Evolutionary conservation across 495 filamentous ascomycete species (phyloP).

Genomic region (Talaromyces stipitatus): DNA sequence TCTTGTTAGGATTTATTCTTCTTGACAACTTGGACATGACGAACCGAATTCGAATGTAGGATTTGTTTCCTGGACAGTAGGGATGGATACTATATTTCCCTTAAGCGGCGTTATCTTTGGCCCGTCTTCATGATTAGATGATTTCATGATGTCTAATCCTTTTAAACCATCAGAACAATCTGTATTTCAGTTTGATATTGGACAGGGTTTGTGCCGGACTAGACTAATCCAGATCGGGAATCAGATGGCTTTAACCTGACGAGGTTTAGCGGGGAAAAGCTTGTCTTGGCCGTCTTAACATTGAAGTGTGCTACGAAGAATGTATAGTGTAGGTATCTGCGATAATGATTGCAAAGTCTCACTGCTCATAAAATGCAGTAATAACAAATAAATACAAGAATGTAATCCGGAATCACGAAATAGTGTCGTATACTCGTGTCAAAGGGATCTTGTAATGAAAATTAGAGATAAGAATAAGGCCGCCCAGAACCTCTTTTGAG

Average conservation of each 20-base stretch:
- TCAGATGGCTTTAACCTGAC: neutral
- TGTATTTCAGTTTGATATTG: neutral
- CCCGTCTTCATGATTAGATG: neutral
- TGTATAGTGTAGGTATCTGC: too few relatives aligned
- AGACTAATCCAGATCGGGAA: neutral
- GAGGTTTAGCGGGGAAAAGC: neutral
- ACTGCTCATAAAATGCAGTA: neutral
- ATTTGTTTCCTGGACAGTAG: constrained; percentile 34
- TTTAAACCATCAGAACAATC: neutral
- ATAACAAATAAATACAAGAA: constrained; percentile 2
- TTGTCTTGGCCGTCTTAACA: neutral
- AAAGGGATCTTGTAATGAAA: neutral
- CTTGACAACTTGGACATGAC: neutral
- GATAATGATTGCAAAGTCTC: neutral
- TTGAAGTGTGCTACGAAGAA: too few relatives aligned
- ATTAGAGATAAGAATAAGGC: neutral
- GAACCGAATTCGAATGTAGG: constrained; percentile 33
- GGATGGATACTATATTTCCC: constrained; percentile 28
- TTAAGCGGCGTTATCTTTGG: constrained; percentile 17
- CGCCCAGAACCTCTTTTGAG: neutral
- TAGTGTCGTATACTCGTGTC: neutral
- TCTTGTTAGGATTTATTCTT: neutral
- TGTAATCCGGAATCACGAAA: neutral
- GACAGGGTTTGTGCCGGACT: neutral
- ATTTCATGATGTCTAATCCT: neutral